These are phyloP conservation scores for Bertia moriformis DNA, from an alignment of 2,329 filamentous ascomycete species.

Conservation along the genomic window DNA sequence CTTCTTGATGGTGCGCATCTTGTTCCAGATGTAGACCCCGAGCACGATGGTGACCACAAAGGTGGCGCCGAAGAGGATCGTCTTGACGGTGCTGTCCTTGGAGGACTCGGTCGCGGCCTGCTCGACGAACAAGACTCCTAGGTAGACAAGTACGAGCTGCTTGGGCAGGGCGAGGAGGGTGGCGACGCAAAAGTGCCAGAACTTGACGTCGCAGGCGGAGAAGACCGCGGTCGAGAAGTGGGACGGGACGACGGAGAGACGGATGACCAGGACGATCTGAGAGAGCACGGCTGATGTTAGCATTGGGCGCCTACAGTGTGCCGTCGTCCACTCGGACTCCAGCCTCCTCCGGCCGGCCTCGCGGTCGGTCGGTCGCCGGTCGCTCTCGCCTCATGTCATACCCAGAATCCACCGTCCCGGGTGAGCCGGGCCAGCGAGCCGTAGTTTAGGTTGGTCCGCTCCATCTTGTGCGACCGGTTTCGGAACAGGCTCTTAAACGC, in stretches of 20 bases:
- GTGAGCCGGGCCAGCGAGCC: constrained; percentile 22
- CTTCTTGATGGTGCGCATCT: constrained; percentile 18
- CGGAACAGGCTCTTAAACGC: constrained; percentile 21
- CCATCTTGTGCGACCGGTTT: constrained; percentile 18
- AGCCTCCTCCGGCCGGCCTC: no score
- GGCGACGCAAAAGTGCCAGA: constrained; percentile 22
- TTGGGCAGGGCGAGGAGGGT: constrained; percentile 24
- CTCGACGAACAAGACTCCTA: constrained; percentile 19
- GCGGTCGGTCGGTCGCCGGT: not conserved
- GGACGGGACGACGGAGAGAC: constrained; percentile 22
- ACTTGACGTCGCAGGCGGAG: constrained; percentile 23
- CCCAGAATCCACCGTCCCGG: constrained; percentile 23
- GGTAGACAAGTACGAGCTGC: constrained; percentile 23
- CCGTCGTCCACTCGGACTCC: no score
- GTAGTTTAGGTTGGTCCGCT: constrained; percentile 23
- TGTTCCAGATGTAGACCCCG: constrained; percentile 18
- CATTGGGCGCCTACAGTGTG: not conserved
- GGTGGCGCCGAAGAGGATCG: constrained; percentile 16
- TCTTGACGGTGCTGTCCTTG: constrained; percentile 12
- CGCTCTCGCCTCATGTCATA: no score
- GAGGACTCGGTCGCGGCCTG: constrained; percentile 7
- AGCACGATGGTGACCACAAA: constrained; percentile 18
- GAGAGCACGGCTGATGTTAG: constrained; percentile 2
- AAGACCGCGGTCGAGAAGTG: constrained; percentile 27
- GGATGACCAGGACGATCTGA: constrained; percentile 22